Evolutionary conservation across 208 protist species (phyloP).

Genomic region (Trypanosoma cruzi): DNA sequence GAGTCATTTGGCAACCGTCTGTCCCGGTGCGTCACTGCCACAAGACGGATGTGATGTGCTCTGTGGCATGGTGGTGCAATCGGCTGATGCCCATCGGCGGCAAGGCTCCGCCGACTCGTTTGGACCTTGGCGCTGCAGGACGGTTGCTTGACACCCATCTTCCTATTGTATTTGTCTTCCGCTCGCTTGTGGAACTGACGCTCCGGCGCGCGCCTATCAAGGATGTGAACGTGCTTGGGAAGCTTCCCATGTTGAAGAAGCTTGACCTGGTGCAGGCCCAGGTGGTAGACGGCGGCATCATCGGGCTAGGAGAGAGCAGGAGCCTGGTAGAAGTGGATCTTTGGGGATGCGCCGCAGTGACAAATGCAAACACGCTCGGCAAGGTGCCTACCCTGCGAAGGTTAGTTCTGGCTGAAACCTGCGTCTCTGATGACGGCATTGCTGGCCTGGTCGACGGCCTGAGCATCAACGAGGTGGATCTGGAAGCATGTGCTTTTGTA

Average conservation of each 20-base stretch:
- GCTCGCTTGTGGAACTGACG: slow-evolving; percentile 14
- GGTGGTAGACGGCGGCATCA: slow-evolving; percentile 19
- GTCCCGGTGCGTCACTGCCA: no score
- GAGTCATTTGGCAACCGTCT: slow-evolving; percentile 8
- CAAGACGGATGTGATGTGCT: neutral
- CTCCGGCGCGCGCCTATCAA: slow-evolving; percentile 23
- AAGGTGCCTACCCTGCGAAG: slow-evolving; percentile 9
- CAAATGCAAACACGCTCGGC: slow-evolving; percentile 44
- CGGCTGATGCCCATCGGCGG: neutral
- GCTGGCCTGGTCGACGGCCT: neutral
- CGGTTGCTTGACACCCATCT: neutral
- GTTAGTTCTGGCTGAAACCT: slow-evolving; percentile 13
- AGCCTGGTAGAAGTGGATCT: slow-evolving; percentile 48
- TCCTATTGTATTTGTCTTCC: slow-evolving; percentile 5
- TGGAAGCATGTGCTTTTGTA: slow-evolving; percentile 6
- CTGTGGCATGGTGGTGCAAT: slow-evolving; percentile 24
- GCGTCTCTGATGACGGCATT: slow-evolving; percentile 12
- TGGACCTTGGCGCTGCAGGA: neutral
- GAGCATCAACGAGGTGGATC: slow-evolving; percentile 4
- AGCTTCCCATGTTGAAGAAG: slow-evolving; percentile 36
- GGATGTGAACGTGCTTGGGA: slow-evolving; percentile 31
- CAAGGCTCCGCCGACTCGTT: neutral
- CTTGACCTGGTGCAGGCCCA: slow-evolving; percentile 40
- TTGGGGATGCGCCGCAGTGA: slow-evolving; percentile 42
- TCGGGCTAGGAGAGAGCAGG: slow-evolving; percentile 9